phyloP scores from a whole-genome alignment of 805 yeast species.

The Sungouiozyma intestinalis region DNA sequence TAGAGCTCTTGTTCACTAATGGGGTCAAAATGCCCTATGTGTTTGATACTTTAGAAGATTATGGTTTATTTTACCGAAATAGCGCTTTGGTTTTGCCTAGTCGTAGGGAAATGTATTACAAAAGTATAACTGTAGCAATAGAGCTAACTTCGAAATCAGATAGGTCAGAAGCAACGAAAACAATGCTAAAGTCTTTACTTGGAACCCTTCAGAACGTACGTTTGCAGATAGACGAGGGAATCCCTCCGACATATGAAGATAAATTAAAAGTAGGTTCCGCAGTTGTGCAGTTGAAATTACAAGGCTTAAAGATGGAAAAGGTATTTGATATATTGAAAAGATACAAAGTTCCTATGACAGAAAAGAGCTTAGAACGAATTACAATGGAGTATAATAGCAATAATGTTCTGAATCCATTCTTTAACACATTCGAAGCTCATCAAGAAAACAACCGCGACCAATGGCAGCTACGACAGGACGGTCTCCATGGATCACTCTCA shows the following conservation, averaged over 20 bases:
- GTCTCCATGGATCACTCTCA: neutral
- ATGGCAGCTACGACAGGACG: neutral
- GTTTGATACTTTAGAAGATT: slow-evolving; percentile 20
- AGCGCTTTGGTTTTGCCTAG: slow-evolving; percentile 10
- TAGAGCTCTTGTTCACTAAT: slow-evolving; percentile 16
- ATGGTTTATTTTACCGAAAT: slow-evolving; percentile 16
- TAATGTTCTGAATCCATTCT: neutral
- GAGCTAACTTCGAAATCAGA: slow-evolving; percentile 16
- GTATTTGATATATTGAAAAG: slow-evolving; percentile 16
- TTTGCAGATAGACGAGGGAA: slow-evolving; percentile 19
- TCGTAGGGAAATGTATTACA: slow-evolving; percentile 19
- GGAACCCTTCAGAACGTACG: slow-evolving; percentile 15
- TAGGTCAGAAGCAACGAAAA: slow-evolving; percentile 13
- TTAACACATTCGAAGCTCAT: neutral
- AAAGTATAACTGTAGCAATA: slow-evolving; percentile 21
- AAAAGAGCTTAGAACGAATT: slow-evolving; percentile 5
- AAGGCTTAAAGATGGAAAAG: slow-evolving; percentile 25
- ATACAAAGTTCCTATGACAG: slow-evolving; percentile 13
- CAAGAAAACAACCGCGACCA: neutral
- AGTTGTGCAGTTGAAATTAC: slow-evolving; percentile 15
- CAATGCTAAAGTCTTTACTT: slow-evolving; percentile 11
- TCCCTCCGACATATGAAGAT: slow-evolving; percentile 12
- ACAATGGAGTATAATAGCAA: neutral
- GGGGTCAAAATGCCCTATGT: slow-evolving; percentile 25
- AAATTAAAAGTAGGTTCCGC: slow-evolving; percentile 14